Conservation (phyloP, 345 rosid genomes). For the Acer negundo region DNA sequence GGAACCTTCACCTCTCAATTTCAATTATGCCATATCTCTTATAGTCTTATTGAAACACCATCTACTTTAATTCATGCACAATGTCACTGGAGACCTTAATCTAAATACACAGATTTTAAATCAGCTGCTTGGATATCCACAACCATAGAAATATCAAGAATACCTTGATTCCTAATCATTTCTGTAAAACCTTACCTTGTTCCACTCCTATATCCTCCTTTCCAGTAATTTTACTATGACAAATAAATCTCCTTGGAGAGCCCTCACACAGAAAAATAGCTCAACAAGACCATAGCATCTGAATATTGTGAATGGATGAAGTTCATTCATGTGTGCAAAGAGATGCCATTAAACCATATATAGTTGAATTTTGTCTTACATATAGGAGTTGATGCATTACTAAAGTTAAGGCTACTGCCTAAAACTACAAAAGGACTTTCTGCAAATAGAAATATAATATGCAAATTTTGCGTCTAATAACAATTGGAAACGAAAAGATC, state of each 20-base stretch:
- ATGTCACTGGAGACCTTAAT: not conserved
- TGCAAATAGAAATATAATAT: not conserved
- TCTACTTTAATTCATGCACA: not conserved
- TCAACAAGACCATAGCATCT: not conserved
- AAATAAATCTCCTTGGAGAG: not conserved
- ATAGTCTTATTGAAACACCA: no score
- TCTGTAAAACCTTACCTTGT: not conserved
- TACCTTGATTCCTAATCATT: not conserved
- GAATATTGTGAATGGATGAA: not conserved
- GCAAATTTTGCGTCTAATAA: conserved; percentile 4
- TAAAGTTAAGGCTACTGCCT: not conserved
- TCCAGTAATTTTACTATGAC: not conserved
- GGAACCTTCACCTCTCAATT: no score
- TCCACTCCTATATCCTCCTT: not conserved
- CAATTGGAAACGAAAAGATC: not conserved
- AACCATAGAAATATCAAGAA: not conserved
- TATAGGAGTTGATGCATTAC: not conserved
- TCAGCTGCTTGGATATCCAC: not conserved
- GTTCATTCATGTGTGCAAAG: not conserved
- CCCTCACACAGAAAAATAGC: not conserved
- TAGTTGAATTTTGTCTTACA: not conserved
- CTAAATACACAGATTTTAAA: not conserved
- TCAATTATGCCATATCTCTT: no score
- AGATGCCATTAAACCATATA: not conserved
- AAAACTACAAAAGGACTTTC: not conserved